Evolutionary conservation across 1,284 basidiomycete species (phyloP).

Genomic region (Hymenochaete sp.): DNA sequence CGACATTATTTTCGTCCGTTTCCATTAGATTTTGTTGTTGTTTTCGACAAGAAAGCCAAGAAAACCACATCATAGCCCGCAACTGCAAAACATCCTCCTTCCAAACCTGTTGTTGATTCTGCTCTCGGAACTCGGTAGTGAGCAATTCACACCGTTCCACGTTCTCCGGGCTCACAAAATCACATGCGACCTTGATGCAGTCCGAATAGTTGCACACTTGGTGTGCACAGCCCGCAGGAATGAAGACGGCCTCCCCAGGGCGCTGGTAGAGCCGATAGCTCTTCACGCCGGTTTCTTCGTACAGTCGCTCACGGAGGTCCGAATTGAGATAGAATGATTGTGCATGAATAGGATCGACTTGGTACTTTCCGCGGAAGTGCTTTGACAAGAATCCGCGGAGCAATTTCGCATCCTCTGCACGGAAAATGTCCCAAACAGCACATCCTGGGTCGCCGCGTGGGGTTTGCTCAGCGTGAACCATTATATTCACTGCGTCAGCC

Average conservation of each 20-base stretch:
- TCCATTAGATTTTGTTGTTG: too few relatives aligned
- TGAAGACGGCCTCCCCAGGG: slow-evolving; percentile 91
- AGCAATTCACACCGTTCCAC: slow-evolving; percentile 76
- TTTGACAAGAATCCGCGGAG: slow-evolving; percentile 66
- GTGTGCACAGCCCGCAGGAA: slow-evolving; percentile 93
- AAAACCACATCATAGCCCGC: slow-evolving; percentile 89
- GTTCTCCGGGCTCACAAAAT: slow-evolving; percentile 93
- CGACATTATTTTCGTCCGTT: too few relatives aligned
- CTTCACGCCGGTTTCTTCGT: slow-evolving; percentile 57
- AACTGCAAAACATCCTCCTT: slow-evolving; percentile 92
- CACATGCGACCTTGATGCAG: slow-evolving; percentile 93
- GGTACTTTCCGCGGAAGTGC: slow-evolving; percentile 43
- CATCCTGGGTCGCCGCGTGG: slow-evolving; percentile 64
- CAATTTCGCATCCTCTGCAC: slow-evolving; percentile 72
- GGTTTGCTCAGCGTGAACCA: slow-evolving; percentile 64
- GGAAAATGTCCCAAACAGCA: slow-evolving; percentile 90
- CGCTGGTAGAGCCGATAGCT: slow-evolving; percentile 83
- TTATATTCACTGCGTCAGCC: slow-evolving; percentile 90
- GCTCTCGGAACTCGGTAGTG: slow-evolving; percentile 81
- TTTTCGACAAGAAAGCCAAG: slow-evolving; percentile 63
- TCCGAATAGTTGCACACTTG: slow-evolving; percentile 81
- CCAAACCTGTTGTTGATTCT: slow-evolving; percentile 83
- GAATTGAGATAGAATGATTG: slow-evolving; percentile 84
- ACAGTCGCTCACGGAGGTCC: slow-evolving; percentile 59
- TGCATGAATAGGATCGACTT: slow-evolving; percentile 83